These are phyloP conservation scores for Schoenoplectus tabernaemontani DNA, from an alignment of 202 grass and related monocot genomes.

Conservation along the genomic window DNA sequence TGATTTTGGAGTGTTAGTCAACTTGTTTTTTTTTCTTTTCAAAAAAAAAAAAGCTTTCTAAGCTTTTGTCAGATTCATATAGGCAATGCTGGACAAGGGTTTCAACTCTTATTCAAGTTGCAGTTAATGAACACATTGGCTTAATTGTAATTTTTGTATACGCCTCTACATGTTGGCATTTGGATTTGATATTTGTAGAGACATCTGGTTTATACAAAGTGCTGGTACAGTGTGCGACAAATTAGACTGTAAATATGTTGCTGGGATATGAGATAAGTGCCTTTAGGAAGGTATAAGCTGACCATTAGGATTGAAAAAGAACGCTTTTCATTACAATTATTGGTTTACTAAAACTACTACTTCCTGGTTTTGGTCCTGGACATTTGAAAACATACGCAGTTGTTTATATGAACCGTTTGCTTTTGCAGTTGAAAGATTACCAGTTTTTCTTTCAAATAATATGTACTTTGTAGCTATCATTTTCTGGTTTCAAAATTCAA, in stretches of 20 bases:
- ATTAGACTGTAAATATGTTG: not conserved
- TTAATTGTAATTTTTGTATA: constrained; percentile 3
- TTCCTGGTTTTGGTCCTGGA: no score
- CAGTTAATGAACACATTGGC: not conserved
- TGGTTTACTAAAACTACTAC: no score
- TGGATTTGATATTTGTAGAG: not conserved
- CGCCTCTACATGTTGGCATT: not conserved
- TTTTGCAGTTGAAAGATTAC: no score
- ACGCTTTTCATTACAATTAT: no score
- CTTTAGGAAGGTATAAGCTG: not conserved
- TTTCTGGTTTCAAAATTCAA: not conserved
- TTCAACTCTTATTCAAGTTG: not conserved
- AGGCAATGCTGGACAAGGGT: constrained; percentile 6
- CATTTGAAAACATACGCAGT: not conserved
- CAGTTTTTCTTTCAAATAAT: no score
- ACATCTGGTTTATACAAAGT: not conserved
- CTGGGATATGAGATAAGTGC: not conserved
- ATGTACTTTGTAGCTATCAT: not conserved
- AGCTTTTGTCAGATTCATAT: constrained; percentile 3
- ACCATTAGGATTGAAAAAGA: not conserved
- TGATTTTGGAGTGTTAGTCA: not conserved
- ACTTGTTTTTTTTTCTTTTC: not conserved
- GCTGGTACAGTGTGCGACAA: not conserved
- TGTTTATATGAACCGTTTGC: not conserved
- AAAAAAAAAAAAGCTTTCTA: no score